Base-by-base conservation (phyloP, 345 rosid species). In the Abelmoschus esculentus region DNA sequence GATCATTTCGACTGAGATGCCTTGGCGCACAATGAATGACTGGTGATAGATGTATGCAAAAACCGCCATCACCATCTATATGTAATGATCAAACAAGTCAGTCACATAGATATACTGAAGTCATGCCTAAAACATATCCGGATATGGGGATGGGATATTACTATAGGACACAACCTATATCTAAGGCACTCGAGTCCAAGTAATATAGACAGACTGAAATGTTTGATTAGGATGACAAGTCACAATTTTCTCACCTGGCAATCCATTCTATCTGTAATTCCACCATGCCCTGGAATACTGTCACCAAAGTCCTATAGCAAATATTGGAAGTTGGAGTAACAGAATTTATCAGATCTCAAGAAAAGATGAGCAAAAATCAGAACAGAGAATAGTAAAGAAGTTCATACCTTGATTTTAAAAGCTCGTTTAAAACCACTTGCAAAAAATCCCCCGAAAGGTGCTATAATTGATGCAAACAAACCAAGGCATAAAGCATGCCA, bases 251-350 rank as follows among this genome's bases (percentile, higher is more conserved):
- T 76, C 75, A 89, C 98, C 90, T 93, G 98, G 74, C 98, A 93
- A 70, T 93, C 98, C 98, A 91, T 91, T 83, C 97, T 79, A 76
- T 91, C 97, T 0, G 98, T 93, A 77, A 95, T 89, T 52, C 99
- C 97, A 64, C 97, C 99, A 83, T 95, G 99, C 59, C 99, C 99
- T 12, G 99, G 97, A 74, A 95, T 95, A 71, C 99, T 95, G 78
- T 95, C 99, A 60, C 99, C 97, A 75, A 95, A 95, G 79, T 95
- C 99, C 97, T 95, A 89, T 38, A 5, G 54, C 47, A 62, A 36
- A 72, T 47, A 29, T 36, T 12, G 59, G 15, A 18, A 61, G 67
- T 29, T 11, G 47, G 31, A 40, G 26, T 47, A 56, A 31, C 52
- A 22, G 58, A 40, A 66, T 28, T 17, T 34, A 14, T 26, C 38